Base-by-base conservation (phyloP, 345 rosid genomes). In the Linum lewisii region DNA sequence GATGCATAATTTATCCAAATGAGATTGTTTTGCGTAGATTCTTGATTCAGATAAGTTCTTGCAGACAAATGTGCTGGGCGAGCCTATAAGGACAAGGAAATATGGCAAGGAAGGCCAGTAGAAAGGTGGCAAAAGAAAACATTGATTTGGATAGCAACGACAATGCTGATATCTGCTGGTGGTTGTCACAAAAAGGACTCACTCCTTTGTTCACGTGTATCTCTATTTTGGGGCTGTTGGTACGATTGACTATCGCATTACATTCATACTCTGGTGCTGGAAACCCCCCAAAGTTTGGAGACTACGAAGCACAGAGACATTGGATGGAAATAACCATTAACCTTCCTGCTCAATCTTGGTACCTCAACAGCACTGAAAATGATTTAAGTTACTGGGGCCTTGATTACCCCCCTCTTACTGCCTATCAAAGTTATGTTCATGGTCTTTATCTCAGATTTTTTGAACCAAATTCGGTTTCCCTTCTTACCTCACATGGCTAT, bases 311-410 rank as follows among this genome's bases (percentile, higher is more conserved):
- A 21, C 99, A 87, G 51, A 72, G 95, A 68, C 99, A 89, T 71
- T 93, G 99, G 97, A 89, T 93, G 99, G 99, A 89, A 85, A 87
- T 89, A 58, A 87, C 99, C n/a, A 57, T 74, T 1, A 85, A 89
- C 79, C 84, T 87, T 34, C 88, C 90, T 0, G 63, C 55, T 5
- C 66, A 54, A 56, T 82, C 85, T 2, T 93, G 99, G 96, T 87
- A 93, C 68, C 69, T 65, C 34, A 89, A 85, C 56, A 69, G 83
- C 70, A 85, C 83, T 20, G 19, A 18, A 69, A 93, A 93, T 57
- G 87, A 93, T 74, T 84, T 89, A 34, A 64, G 72, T 73, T 93
- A 87, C 65, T 90, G 96, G 99, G 99, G 99, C 51, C 89, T 93
- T 44, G 99, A 93, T 72, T 93, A 93, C 63, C 99, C 97, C 72